Base-by-base conservation (phyloP, 2,329 filamentous ascomycete species). In the Botrytis fragariae region DNA sequence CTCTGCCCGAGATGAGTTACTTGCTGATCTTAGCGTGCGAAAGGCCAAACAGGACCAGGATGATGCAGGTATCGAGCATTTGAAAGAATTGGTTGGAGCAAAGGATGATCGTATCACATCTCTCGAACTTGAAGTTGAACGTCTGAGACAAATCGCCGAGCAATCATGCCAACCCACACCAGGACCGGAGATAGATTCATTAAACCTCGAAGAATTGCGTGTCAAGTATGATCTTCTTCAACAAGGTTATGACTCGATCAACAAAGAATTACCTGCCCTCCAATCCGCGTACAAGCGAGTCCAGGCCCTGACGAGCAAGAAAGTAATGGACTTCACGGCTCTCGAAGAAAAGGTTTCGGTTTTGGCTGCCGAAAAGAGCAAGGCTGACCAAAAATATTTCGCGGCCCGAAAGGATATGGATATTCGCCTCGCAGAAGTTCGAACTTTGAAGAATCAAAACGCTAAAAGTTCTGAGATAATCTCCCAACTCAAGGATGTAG, bases 321-420 rank as follows among this genome's bases (percentile, higher is more conserved):
- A 97, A 83, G 90, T 97, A 48, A 88, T 92, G 78, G 94, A 97
- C 75, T 90, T 93, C 70, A 85, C 87, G 9, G 86, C 87, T 6
- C 85, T 94, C 80, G 95, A 98, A 83, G 94, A 97, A 73, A 92
- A 92, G 75, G 86, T 95, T 54, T 84, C 89, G 29, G 86, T 92
- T 37, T 84, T 97, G 32, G 89, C 89, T 59, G 93, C 94, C 0
- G 94, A 99, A 83, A 99, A 99, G 84, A 91, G 92, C 76, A 98
- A 98, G 83, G 95, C 95, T 1, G 96, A 99, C 80, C 95, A 98
- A 80, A 98, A 98, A 83, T 99, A 97, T 81, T 98, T 98, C 82
- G 93, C 93, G 1, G 94, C 95, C 14, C 94, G 97, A 86, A 98
- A 97, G 81, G 92, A 95, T 77, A 97, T 95, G 80, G 95, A 98